Conservation (phyloP, 495 filamentous ascomycete species). For the Trichoderma virens region DNA sequence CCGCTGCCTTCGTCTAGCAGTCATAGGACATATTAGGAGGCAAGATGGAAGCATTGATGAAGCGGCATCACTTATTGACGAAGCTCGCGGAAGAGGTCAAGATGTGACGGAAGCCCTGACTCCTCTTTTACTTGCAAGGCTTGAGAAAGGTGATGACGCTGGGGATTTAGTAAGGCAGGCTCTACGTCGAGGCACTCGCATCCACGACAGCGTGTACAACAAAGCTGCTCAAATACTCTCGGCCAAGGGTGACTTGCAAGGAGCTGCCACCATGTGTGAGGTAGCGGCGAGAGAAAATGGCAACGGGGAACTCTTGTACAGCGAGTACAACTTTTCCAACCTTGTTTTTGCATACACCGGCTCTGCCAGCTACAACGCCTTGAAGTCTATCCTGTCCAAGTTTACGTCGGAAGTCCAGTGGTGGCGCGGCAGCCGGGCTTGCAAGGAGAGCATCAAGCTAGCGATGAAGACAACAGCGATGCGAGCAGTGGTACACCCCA, state of each 20-base stretch:
- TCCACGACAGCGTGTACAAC: slow-evolving; percentile 10
- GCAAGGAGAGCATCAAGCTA: slow-evolving; percentile 9
- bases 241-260: slow-evolving; percentile 8
- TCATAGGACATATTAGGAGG: neutral
- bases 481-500: neutral
- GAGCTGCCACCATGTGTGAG: neutral
- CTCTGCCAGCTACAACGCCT: neutral
- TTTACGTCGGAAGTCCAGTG: neutral
- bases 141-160: neutral
- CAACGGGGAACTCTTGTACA: slow-evolving; percentile 6
- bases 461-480: slow-evolving; percentile 10
- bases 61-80: neutral
- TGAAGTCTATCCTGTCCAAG: neutral
- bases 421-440: slow-evolving; percentile 1
- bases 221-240: slow-evolving; percentile 3
- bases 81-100: neutral
- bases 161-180: neutral
- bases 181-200: neutral
- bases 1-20: slow-evolving; percentile 1
- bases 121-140: neutral
- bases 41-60: neutral
- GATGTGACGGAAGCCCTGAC: slow-evolving; percentile 1
- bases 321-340: slow-evolving; percentile 10
- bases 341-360: slow-evolving; percentile 1
- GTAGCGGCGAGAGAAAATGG: slow-evolving; percentile 8